A percentile compares a stretch with the other conserved stretches of the same genome.
Evolutionary conservation across 2,329 filamentous ascomycete genomes (phyloP).

Genomic region (Monosporascus sp.): DNA sequence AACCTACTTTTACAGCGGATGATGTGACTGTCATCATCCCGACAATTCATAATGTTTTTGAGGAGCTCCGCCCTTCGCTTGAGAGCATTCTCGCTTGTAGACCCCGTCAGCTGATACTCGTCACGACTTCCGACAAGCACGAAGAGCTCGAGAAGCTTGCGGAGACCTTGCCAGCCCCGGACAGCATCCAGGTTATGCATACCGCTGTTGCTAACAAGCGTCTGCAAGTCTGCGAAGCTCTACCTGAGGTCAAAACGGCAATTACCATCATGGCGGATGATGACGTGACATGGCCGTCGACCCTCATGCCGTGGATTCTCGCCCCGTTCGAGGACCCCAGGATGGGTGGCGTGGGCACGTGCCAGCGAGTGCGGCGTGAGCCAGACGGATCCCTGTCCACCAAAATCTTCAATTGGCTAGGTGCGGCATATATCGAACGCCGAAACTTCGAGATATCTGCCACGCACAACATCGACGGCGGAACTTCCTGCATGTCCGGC

Average conservation of each 20-base stretch:
- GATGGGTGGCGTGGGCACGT: constrained; percentile 89
- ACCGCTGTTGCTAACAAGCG: constrained; percentile 91
- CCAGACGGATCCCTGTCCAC: constrained; percentile 53
- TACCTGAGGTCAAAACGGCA: constrained; percentile 74
- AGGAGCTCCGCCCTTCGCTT: constrained; percentile 77
- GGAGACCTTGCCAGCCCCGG: constrained; percentile 51
- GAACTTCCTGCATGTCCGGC: constrained; percentile 94
- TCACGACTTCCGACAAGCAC: constrained; percentile 79
- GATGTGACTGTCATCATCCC: constrained; percentile 95
- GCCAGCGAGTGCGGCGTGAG: constrained; percentile 75
- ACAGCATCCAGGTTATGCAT: constrained; percentile 63
- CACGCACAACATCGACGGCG: constrained; percentile 90
- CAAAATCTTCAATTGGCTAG: constrained; percentile 80
- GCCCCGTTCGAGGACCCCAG: constrained; percentile 81
- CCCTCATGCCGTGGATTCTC: constrained; percentile 83
- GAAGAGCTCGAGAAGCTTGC: constrained; percentile 63
- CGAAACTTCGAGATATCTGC: constrained; percentile 97
- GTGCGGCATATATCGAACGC: constrained; percentile 85
- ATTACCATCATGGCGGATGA: constrained; percentile 95
- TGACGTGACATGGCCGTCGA: constrained; percentile 87
- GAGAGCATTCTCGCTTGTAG: constrained; percentile 68
- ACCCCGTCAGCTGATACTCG: constrained; percentile 71
- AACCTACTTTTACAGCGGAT: constrained; percentile 70
- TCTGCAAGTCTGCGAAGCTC: constrained; percentile 84
- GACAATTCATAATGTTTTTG: constrained; percentile 81